Evolutionary conservation across 2,329 filamentous ascomycete species (phyloP).

Genomic region (Pseudohalonectria lignicola): DNA sequence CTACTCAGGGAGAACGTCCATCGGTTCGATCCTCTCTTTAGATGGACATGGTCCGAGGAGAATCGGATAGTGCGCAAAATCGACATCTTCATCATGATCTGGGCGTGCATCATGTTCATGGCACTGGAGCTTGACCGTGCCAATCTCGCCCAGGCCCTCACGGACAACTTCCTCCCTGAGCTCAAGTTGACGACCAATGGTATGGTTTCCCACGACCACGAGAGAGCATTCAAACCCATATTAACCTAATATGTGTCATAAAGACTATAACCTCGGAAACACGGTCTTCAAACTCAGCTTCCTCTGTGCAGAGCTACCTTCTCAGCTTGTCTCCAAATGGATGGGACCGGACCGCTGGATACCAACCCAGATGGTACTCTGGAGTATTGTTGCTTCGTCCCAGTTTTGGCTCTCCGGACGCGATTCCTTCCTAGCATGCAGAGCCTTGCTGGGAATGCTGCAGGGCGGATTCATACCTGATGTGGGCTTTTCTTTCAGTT

Average conservation of each 20-base stretch:
- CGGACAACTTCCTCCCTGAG: conserved; percentile 34
- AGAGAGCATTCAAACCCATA: not conserved
- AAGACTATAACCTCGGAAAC: conserved; percentile 35
- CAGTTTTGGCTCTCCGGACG: conserved; percentile 31
- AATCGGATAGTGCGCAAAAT: conserved; percentile 31
- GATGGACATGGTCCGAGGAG: conserved; percentile 31
- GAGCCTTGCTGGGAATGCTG: conserved; percentile 26
- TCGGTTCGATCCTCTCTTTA: conserved; percentile 32
- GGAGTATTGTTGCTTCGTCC: conserved; percentile 39
- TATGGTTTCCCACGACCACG: conserved; percentile 12
- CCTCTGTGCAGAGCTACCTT: conserved; percentile 47
- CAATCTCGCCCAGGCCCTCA: conserved; percentile 33
- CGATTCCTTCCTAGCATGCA: conserved; percentile 24
- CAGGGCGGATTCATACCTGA: conserved; percentile 37
- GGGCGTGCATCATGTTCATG: conserved; percentile 36
- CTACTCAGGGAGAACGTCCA: conserved; percentile 32
- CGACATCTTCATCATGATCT: conserved; percentile 28
- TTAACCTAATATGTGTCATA: no score
- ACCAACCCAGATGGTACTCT: conserved; percentile 43
- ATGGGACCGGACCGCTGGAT: conserved; percentile 49
- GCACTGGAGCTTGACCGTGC: conserved; percentile 37
- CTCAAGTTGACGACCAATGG: conserved; percentile 31
- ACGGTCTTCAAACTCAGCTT: conserved; percentile 38
- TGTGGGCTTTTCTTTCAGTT: no score
- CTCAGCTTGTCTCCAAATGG: conserved; percentile 48